phyloP scores from a whole-genome alignment of 768 basidiomycete genomes.

The Infundibulicybe gibba region DNA sequence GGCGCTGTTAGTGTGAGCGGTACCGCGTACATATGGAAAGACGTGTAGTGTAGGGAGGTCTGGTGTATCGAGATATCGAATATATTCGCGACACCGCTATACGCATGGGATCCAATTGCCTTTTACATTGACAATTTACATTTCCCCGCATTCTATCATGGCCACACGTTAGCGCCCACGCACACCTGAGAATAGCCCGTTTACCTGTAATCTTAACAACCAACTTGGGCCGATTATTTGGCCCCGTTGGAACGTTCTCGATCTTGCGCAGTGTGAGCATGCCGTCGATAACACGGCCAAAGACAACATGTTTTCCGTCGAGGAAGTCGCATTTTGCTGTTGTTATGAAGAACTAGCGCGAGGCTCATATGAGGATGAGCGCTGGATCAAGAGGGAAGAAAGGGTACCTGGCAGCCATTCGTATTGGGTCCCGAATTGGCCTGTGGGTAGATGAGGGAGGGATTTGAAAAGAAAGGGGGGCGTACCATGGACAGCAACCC shows the following conservation, averaged over 20 bases:
- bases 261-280: slow-evolving; percentile 96
- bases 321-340: slow-evolving; percentile 94
- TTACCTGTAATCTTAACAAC: slow-evolving; percentile 85
- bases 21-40: slow-evolving; percentile 49
- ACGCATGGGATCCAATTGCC: too few relatives aligned
- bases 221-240: slow-evolving; percentile 87
- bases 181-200: slow-evolving; percentile 2
- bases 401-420: slow-evolving; percentile 81
- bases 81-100: too few relatives aligned
- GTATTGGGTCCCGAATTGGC: slow-evolving; percentile 95
- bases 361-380: not conserved
- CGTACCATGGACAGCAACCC: slow-evolving; percentile 89
- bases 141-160: slow-evolving; percentile 32
- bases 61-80: too few relatives aligned
- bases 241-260: slow-evolving; percentile 91
- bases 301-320: slow-evolving; percentile 93
- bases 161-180: not conserved
- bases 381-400: not conserved
- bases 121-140: slow-evolving; percentile 14
- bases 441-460: slow-evolving; percentile 31
- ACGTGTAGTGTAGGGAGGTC: too few relatives aligned
- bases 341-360: slow-evolving; percentile 90
- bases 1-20: slow-evolving; percentile 47
- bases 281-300: slow-evolving; percentile 86
- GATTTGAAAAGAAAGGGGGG: not conserved